A percentile compares a stretch with the other conserved stretches of the same genome.
phyloP scores from a whole-genome alignment of 1,284 basidiomycete genomes.

The Ceratobasidium papillatum region DNA sequence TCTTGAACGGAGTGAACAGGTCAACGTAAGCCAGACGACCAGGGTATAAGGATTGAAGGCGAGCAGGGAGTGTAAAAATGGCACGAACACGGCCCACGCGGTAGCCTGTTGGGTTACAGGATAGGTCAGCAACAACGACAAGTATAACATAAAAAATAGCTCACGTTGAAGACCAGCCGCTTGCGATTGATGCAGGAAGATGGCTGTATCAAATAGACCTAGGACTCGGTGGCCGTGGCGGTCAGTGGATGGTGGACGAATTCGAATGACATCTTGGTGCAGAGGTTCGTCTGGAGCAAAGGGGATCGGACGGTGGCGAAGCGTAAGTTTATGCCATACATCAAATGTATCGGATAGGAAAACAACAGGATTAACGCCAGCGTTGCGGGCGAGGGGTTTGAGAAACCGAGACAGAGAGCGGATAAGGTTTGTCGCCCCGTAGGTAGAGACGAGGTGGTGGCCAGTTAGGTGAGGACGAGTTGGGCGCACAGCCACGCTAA shows the following conservation, averaged over 20 bases:
- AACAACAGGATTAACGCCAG: not conserved
- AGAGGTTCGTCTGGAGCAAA: constrained; percentile 2
- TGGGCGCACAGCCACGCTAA: constrained; percentile 3
- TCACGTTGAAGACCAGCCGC: not conserved
- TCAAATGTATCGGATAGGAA: constrained; percentile 3
- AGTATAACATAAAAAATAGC: not conserved
- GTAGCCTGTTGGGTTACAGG: not conserved
- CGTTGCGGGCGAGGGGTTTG: not conserved
- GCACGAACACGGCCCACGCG: not conserved
- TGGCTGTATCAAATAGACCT: not conserved
- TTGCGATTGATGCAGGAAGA: not conserved
- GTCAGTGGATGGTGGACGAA: not conserved
- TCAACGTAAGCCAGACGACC: constrained; percentile 7
- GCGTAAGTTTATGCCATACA: not conserved
- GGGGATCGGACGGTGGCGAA: not conserved
- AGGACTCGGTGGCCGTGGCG: not conserved
- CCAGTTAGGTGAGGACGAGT: not conserved
- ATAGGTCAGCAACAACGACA: not conserved
- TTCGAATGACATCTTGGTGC: not conserved
- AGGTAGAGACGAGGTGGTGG: not conserved
- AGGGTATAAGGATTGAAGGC: not conserved
- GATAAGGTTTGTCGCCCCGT: constrained; percentile 10
- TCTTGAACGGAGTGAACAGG: not conserved
- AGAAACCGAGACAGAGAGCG: constrained; percentile 12
- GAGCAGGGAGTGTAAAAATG: constrained; percentile 2